Base-by-base conservation (phyloP, 2,329 filamentous ascomycete genomes). In the Aspergillus carbonarius region DNA sequence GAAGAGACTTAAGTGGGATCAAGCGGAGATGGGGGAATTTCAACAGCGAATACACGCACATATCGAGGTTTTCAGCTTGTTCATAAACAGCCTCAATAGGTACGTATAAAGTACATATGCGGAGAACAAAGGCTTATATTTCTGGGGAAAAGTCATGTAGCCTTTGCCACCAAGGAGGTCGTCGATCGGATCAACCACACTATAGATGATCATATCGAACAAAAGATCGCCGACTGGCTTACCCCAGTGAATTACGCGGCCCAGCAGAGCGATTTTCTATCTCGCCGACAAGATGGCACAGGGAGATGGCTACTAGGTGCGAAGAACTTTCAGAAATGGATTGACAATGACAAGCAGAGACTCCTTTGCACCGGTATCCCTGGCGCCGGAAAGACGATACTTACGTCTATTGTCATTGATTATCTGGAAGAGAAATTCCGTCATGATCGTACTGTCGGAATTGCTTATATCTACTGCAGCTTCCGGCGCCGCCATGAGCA, bases 381-480 rank as follows among this genome's bases (percentile, higher is more conserved):
- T 2, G 64, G 66, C 15, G 51, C 62, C 1, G 65, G 65, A 3
- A 68, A 68, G 18, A 68, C 66, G 2, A 60, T 65, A 0, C 37
- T 65, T 4, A 35, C 61, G 7, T 59, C 65, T 3, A 32, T 56
- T 13, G 37, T 60, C 13, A 48, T 62, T 12, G 17, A 62, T 10
- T 4, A 56, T 10, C 18, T 62, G 0, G 10, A 34, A 9, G 27
- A 35, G 5, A 42, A 12, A 25, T 55, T 34, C 32, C 2, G 12
- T 5, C 5, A 20, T 9, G 17, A 52, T 0, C 7, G n/a, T 18
- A 35, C 6, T 1, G 46, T 77, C 27, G 75, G 75, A 0, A 68
- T 84, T 17, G 78, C 75, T 0, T 83, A 78, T 25, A n/a, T 82
- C 0, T 85, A 81, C 52, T 81, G 75, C 66, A 77, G 80, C 54